phyloP scores from a whole-genome alignment of 371 early-diverging fungal species.

The Apophysomyces sp. region DNA sequence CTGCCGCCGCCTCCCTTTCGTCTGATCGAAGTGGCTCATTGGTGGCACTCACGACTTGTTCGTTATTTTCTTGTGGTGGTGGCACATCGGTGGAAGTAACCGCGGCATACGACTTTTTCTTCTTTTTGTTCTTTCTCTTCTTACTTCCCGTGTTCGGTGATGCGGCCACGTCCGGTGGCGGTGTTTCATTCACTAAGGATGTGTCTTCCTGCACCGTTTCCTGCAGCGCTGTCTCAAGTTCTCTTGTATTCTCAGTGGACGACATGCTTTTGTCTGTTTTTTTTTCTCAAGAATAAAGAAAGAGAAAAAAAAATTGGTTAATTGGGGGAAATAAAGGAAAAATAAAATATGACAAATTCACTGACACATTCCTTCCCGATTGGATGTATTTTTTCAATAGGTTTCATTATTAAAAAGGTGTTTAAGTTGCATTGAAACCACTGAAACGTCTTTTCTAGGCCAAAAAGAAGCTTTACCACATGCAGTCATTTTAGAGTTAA shows the following conservation, averaged over 20 bases:
- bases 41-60: no score
- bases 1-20: neutral
- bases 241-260: neutral
- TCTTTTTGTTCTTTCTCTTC: slow-evolving; percentile 1
- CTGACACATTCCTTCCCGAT: neutral
- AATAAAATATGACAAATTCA: neutral
- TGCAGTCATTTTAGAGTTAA: no score
- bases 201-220: neutral
- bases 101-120: neutral
- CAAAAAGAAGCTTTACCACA: no score
- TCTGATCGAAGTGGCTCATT: no score
- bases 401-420: neutral
- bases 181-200: neutral
- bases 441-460: neutral
- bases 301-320: neutral
- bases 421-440: neutral
- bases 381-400: neutral
- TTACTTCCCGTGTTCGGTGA: neutral
- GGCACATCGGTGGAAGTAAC: neutral
- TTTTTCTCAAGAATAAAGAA: neutral
- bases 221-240: neutral
- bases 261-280: neutral
- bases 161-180: neutral
- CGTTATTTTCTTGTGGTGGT: neutral
- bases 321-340: no score